Conservation (phyloP, 176 grass and related monocot genomes). For the Panicum miliaceum region DNA sequence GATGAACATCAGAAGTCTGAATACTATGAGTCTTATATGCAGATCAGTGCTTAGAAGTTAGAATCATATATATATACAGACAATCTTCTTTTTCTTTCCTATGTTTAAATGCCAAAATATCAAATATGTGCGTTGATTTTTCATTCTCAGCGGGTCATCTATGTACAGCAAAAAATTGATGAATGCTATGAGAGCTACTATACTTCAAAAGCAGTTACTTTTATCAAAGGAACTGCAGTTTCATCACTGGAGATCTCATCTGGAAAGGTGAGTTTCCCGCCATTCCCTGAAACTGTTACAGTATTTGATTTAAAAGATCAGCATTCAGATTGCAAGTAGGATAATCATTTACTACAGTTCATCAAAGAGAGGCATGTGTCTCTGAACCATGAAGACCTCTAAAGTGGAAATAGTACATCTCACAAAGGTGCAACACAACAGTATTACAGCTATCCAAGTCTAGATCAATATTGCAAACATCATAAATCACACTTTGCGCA, state of each 20-base stretch:
- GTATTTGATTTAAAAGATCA: not conserved
- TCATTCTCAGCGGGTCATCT: constrained; percentile 62
- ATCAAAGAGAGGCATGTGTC: not conserved
- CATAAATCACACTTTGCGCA: not conserved
- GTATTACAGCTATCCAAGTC: not conserved
- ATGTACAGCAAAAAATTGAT: constrained; percentile 72
- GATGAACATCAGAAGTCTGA: not conserved
- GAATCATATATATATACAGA: not conserved
- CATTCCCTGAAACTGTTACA: not conserved
- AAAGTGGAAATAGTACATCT: not conserved
- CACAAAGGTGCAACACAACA: constrained; percentile 22
- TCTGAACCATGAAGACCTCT: constrained; percentile 1
- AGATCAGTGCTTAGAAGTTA: not conserved
- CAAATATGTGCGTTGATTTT: not conserved
- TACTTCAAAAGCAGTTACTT: constrained; percentile 68
- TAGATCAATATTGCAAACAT: not conserved
- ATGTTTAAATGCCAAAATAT: not conserved
- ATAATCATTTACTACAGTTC: not conserved
- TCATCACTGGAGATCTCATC: constrained; percentile 61
- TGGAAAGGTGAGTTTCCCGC: constrained; percentile 53
- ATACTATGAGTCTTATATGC: not conserved
- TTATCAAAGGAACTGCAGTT: constrained; percentile 63
- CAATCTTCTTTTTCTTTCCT: not conserved
- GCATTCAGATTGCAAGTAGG: not conserved
- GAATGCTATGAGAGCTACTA: constrained; percentile 85